Base-by-base conservation (phyloP, 2,329 filamentous ascomycete species). In the Nakataea oryzae region DNA sequence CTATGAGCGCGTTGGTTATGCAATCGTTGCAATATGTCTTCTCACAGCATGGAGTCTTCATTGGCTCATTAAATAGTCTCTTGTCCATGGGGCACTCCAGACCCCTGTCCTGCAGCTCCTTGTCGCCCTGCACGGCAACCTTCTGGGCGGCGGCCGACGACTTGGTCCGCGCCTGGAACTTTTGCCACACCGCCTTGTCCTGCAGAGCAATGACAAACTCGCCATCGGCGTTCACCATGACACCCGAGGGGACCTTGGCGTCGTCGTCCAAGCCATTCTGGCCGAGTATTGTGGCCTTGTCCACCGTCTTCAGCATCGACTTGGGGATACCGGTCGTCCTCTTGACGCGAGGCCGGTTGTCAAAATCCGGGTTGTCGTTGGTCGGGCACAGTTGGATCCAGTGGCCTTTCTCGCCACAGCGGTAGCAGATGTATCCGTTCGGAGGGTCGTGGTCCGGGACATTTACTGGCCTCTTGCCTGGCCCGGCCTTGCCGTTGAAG, bases 11-110 rank as follows among this genome's bases (percentile, higher is more conserved):
- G 85, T 96, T 96, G 75, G 95, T 96, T 78, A 99, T 97, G 88
- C 95, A 99, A 75, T 97, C 92, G 85, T 95, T 95, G 84, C 95
- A 99, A 82, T 96, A 99, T 73, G 93, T 97, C 84, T 90, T 96
- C 79, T 90, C 86, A 82, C 95, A 99, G 85, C 95, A 99, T 68
- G 95, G 93, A 73, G 95, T 97, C 85, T 96, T 96, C 83, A 96
- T 95, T 84, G 95, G 93, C 75, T 97, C 91, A 86, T 96, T 88
- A 79, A 97, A 97, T 84, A 96, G 88, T 77, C 91, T 93, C 79
- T 96, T 96, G 86, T 97, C 95, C 82, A 97, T 89, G 67, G 92
- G 84, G 81, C 95, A 99, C 76, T 95, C 89, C 73, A 99, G 81
- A 67, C 93, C 93, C 70, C 85, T 88, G 75, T 95, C 90, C 77